Percentiles rank a stretch among this genome's conserved stretches.
Conservation (phyloP, 805 yeast species). For the Spathaspora girioi region DNA sequence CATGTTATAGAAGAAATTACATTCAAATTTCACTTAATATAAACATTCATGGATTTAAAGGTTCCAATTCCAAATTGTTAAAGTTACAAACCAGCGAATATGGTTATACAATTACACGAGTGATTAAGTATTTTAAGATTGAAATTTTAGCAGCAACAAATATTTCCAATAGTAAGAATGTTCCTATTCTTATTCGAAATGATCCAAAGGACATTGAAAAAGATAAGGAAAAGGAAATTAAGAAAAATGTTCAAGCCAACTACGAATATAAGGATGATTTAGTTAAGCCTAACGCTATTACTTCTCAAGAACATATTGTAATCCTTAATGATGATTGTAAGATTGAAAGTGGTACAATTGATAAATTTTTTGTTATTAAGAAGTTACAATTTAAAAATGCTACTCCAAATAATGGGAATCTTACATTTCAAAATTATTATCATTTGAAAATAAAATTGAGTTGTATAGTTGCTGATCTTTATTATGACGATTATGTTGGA, state of each 20-base stretch:
- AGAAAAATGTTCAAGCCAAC: constrained; percentile 3
- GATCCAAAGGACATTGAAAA: constrained; percentile 14
- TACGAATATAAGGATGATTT: constrained; percentile 10
- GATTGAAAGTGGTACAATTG: constrained; percentile 18
- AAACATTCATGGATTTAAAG: constrained; percentile 23
- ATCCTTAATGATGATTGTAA: constrained; percentile 22
- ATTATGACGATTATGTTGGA: constrained; percentile 34
- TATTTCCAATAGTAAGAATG: constrained; percentile 23
- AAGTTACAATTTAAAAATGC: constrained; percentile 49
- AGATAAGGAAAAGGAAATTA: constrained; percentile 14
- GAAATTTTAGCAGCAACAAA: constrained; percentile 36
- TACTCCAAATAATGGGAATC: constrained; percentile 50
- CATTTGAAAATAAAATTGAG: constrained; percentile 32
- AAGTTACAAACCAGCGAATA: constrained; percentile 31
- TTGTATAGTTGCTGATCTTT: constrained; percentile 35
- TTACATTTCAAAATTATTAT: constrained; percentile 43
- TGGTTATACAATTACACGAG: constrained; percentile 34
- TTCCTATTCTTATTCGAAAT: constrained; percentile 25
- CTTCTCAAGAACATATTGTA: constrained; percentile 20
- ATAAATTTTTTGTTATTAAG: constrained; percentile 31
- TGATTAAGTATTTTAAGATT: constrained; percentile 34
- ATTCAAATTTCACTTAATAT: constrained; percentile 32
- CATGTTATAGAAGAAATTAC: constrained; percentile 44
- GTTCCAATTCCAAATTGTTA: constrained; percentile 21
- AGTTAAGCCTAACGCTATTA: constrained; percentile 16